Evolutionary conservation across 305 asterid genomes (phyloP), one percentile per base, ranked within the genome.

Genomic region (Lippia alba): DNA sequence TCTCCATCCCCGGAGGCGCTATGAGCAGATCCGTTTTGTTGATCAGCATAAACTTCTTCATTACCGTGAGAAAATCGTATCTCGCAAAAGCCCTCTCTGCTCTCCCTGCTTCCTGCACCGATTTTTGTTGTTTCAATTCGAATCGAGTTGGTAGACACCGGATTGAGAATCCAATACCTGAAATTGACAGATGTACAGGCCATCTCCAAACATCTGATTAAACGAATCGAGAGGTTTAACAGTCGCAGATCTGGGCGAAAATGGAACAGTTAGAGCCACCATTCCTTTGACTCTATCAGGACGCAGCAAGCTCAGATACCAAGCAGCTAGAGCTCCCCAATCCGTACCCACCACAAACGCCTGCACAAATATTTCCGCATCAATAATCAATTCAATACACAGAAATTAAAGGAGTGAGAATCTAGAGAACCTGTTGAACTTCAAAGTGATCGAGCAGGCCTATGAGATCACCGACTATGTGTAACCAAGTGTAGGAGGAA

Each of bases 311-410:
- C 85, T 78, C 45, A 76, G 54, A 58, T 84, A 56, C 89, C 89
- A 80, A 40, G 87, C 84, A 55, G 80, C 85, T n/a, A 58, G 69
- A 8, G 86, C 86, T 50, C 89, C 89, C 86, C 83, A 84, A 44
- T 82, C 85, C 33, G 20, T 72, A 54, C 85, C 89, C 57, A 78
- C 86, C 70, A 82, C 89, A 58, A 75, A 77, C 30, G 80, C 86
- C 86, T 84, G 50, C 40, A 30, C 48, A 14, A 40, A 32, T n/a
- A n/a, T n/a, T 64, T 45, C 71, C 30, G 36, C 14, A 40, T 30
- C 15, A 16, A 60, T 15, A 30, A 34, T 58, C 58, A 12, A 33
- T 4, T 4, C 5, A 11, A 17, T 19, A n/a, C 14, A 5, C 2
- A 17, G 3, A 30, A 15, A 45, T 9, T 14, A 12, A 30, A 2